These are phyloP conservation scores for Babesia ovata DNA, from an alignment of 169 alveolate genomes.

Conservation along the genomic window DNA sequence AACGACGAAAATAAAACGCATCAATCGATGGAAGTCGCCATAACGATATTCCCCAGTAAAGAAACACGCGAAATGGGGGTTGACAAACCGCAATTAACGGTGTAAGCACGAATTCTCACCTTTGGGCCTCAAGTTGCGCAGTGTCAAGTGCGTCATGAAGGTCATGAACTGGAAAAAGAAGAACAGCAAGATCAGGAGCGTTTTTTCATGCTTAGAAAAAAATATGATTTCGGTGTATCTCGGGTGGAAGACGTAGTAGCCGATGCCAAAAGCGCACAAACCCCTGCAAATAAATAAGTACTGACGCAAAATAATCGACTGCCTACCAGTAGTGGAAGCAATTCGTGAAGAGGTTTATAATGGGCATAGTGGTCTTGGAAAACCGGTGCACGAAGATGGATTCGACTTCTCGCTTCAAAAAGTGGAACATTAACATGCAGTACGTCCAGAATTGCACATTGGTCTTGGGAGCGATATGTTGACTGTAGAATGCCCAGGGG, in stretches of 20 bases:
- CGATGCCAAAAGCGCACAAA: constrained; percentile 87
- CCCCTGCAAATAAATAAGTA: constrained; percentile 65
- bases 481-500: constrained; percentile 48
- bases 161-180: constrained; percentile 90
- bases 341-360: constrained; percentile 89
- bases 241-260: constrained; percentile 94
- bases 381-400: constrained; percentile 95
- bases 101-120: constrained; percentile 45
- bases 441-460: constrained; percentile 18
- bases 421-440: constrained; percentile 90
- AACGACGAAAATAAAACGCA: constrained; percentile 28
- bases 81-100: background rate
- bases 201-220: constrained; percentile 49
- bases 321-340: constrained; percentile 95
- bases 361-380: constrained; percentile 97
- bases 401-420: constrained; percentile 96
- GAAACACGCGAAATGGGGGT: background rate
- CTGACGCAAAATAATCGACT: background rate
- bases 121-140: constrained; percentile 90
- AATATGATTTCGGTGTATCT: constrained; percentile 79
- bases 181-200: constrained; percentile 52
- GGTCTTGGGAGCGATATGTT: background rate
- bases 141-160: constrained; percentile 90
- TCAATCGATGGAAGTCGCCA: background rate
- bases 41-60: background rate